phyloP scores from a whole-genome alignment of 371 early-diverging fungal genomes.

The Zychaea mexicana region DNA sequence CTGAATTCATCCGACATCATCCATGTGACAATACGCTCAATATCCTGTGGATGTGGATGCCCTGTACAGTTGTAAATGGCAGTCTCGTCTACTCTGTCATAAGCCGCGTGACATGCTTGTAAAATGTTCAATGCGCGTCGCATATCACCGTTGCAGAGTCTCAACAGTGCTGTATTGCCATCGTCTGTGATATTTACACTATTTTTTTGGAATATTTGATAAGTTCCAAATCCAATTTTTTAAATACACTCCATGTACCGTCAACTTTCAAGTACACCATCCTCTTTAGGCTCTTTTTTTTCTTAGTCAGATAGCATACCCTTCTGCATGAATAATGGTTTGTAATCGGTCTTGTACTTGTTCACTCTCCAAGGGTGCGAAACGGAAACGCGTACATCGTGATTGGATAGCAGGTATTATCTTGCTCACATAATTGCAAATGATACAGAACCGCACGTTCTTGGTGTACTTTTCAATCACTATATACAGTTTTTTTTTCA shows the following conservation, averaged over 20 bases:
- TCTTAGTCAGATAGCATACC: no score
- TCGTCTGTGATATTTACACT: conserved; percentile 82
- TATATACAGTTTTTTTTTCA: neutral
- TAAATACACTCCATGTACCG: neutral
- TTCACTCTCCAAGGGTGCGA: conserved; percentile 83
- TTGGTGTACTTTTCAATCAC: conserved; percentile 98
- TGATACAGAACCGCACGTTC: conserved; percentile 97
- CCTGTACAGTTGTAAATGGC: conserved; percentile 92
- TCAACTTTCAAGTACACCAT: conserved; percentile 5
- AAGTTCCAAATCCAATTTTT: neutral
- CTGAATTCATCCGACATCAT: conserved; percentile 82
- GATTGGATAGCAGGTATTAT: conserved; percentile 99
- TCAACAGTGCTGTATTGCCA: conserved; percentile 80
- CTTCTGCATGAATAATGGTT: conserved; percentile 74
- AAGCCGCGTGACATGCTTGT: conserved; percentile 90
- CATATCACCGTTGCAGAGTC: conserved; percentile 94
- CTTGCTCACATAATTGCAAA: conserved; percentile 98
- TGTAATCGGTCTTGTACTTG: conserved; percentile 81
- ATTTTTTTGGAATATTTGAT: no score
- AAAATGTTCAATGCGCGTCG: conserved; percentile 94
- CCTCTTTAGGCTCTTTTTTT: neutral
- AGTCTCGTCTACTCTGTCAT: conserved; percentile 71
- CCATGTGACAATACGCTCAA: conserved; percentile 78
- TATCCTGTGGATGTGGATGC: conserved; percentile 87
- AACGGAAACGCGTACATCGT: conserved; percentile 98